A percentile compares a stretch with the other conserved stretches of the same genome.
Conservation (phyloP, 2,329 filamentous ascomycete genomes). For the Metarhizium brunneum region DNA sequence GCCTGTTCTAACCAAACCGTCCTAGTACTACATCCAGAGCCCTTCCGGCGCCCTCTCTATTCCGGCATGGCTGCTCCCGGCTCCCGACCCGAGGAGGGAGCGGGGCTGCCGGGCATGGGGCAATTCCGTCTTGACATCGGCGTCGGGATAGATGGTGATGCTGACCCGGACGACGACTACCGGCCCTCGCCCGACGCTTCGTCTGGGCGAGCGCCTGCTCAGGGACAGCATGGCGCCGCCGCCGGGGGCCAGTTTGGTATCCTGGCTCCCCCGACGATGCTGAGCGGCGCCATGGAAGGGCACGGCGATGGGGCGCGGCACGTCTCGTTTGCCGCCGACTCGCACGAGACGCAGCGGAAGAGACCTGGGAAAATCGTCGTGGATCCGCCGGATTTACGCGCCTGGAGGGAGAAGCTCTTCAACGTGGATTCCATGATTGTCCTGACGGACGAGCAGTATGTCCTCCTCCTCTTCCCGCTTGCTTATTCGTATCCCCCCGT, state of each 20-base stretch:
- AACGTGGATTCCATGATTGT: constrained; percentile 65
- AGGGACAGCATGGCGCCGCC: background rate
- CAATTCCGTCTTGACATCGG: constrained; percentile 7
- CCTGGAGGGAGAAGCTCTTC: constrained; percentile 66
- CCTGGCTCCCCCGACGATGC: constrained; percentile 25
- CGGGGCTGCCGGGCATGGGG: constrained; percentile 6
- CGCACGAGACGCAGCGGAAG: constrained; percentile 23
- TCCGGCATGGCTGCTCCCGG: background rate
- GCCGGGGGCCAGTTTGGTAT: constrained; percentile 34
- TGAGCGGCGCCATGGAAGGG: constrained; percentile 4
- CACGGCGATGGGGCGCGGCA: background rate
- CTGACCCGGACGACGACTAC: background rate
- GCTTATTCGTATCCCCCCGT: no score
- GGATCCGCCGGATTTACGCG: constrained; percentile 56
- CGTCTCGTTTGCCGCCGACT: background rate
- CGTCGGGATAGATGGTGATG: background rate
- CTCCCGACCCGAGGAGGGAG: background rate
- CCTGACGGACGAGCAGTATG: constrained; percentile 63
- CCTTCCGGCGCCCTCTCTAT: background rate
- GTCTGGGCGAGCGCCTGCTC: background rate
- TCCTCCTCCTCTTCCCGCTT: background rate
- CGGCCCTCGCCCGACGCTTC: background rate
- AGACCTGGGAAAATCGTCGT: constrained; percentile 48
- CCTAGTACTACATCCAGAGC: background rate
- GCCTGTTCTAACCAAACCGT: background rate